Evolutionary conservation across 2,329 filamentous ascomycete species (phyloP).

Genomic region (Fusarium veterinarium): DNA sequence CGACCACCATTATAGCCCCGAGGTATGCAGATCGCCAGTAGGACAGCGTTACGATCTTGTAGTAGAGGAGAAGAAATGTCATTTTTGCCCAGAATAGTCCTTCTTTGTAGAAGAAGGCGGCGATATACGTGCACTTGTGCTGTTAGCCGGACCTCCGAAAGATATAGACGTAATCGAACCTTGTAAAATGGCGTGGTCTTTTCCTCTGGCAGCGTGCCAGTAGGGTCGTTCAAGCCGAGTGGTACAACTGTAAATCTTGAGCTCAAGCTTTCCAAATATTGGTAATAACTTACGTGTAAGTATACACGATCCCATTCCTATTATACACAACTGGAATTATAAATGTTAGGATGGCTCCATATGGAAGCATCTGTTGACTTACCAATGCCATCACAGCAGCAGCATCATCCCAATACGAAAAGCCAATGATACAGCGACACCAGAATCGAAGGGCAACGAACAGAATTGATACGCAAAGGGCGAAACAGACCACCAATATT

Average conservation of each 20-base stretch:
- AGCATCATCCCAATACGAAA: slow-evolving; percentile 21
- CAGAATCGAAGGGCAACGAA: slow-evolving; percentile 20
- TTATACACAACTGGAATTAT: slow-evolving; percentile 4
- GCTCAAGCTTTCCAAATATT: background rate
- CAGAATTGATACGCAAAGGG: background rate
- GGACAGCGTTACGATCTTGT: slow-evolving; percentile 21
- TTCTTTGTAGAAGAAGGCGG: slow-evolving; percentile 11
- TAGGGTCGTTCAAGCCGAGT: slow-evolving; percentile 15
- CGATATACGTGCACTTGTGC: slow-evolving; percentile 21
- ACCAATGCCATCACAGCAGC: slow-evolving; percentile 20
- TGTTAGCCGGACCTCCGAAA: background rate
- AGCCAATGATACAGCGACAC: slow-evolving; percentile 8
- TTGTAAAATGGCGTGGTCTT: background rate
- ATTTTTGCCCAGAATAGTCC: slow-evolving; percentile 18
- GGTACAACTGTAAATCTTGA: slow-evolving; percentile 19
- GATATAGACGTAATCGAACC: background rate
- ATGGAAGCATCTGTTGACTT: background rate
- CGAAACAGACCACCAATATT: background rate
- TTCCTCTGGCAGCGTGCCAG: background rate
- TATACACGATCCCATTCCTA: slow-evolving; percentile 10
- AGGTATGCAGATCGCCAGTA: slow-evolving; percentile 13
- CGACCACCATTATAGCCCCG: background rate
- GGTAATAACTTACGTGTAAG: slow-evolving; percentile 10
- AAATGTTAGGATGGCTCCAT: background rate
- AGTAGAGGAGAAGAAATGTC: slow-evolving; percentile 35